A percentile compares a stretch with the other conserved stretches of the same genome.
phyloP scores from a whole-genome alignment of 1,139 yeast species.

The Scheffersomyces cryptocercus region DNA sequence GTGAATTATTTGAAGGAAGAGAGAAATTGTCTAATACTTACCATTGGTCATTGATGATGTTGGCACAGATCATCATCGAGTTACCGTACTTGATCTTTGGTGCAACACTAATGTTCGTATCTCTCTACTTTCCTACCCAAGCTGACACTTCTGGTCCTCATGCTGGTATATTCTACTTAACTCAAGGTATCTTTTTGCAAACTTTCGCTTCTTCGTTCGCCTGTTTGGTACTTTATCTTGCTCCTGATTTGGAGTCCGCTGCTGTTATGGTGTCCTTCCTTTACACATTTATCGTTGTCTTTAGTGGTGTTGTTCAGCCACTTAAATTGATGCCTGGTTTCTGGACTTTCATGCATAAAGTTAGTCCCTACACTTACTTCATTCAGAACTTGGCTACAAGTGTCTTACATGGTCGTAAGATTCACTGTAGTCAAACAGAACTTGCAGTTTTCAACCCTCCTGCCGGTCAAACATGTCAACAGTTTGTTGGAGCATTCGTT shows the following conservation, averaged over 20 bases:
- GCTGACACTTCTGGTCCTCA: conserved; percentile 44
- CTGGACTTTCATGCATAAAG: conserved; percentile 65
- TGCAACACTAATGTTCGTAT: conserved; percentile 52
- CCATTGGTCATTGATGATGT: conserved; percentile 60
- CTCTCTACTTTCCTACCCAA: conserved; percentile 61
- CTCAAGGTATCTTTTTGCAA: conserved; percentile 56
- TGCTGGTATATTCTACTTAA: conserved; percentile 44
- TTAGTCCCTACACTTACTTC: conserved; percentile 69
- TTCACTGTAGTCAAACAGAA: conserved; percentile 50
- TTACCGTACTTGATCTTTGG: conserved; percentile 56
- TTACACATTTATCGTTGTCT: conserved; percentile 54
- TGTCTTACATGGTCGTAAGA: conserved; percentile 44
- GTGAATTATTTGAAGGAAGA: conserved; percentile 62
- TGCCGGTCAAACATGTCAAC: conserved; percentile 56
- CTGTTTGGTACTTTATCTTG: conserved; percentile 51
- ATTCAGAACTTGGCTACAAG: conserved; percentile 57
- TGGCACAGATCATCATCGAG: conserved; percentile 54
- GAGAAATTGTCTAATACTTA: conserved; percentile 66
- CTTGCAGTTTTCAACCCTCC: conserved; percentile 57
- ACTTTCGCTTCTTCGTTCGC: conserved; percentile 55
- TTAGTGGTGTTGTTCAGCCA: conserved; percentile 69
- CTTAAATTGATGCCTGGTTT: conserved; percentile 61
- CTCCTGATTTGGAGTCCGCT: conserved; percentile 67
- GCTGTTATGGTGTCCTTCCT: conserved; percentile 55
- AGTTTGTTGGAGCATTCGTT: conserved; percentile 38